Evolutionary conservation across 352 stramenopile genomes (phyloP).

Genomic region (Pythium vanterpoolii): DNA sequence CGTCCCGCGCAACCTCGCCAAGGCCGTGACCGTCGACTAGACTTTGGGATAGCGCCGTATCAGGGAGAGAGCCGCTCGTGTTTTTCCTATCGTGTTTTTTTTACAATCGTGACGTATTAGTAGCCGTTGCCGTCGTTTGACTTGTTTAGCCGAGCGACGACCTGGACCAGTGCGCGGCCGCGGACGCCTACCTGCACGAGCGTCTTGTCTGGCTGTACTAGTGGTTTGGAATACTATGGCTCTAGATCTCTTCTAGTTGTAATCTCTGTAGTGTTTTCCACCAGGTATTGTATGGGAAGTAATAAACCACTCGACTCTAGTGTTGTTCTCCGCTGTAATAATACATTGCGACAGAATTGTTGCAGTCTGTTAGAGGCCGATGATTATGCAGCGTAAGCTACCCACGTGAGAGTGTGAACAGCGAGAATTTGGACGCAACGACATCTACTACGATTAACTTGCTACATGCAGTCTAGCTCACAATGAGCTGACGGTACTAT

Average conservation of each 20-base stretch:
- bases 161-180: constrained; percentile 42
- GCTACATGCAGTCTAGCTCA: neutral
- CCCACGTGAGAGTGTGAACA: constrained; percentile 11
- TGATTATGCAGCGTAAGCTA: constrained; percentile 17
- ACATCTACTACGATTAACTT: neutral
- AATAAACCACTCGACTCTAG: too few relatives aligned
- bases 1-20: constrained; percentile 97
- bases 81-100: neutral
- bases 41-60: constrained; percentile 3
- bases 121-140: neutral
- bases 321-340: constrained; percentile 14
- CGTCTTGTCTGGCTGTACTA: constrained; percentile 35
- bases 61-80: neutral
- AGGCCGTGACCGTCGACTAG: constrained; percentile 99
- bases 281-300: too few relatives aligned
- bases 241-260: too few relatives aligned
- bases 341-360: constrained; percentile 18
- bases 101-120: neutral
- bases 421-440: constrained; percentile 1
- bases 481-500: constrained; percentile 6
- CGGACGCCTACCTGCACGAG: constrained; percentile 31
- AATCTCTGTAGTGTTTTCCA: constrained; percentile 44
- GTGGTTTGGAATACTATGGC: constrained; percentile 33
- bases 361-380: constrained; percentile 11
- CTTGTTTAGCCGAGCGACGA: constrained; percentile 22